phyloP scores from a whole-genome alignment of 1,284 basidiomycete genomes.

The Thelephora terrestris region DNA sequence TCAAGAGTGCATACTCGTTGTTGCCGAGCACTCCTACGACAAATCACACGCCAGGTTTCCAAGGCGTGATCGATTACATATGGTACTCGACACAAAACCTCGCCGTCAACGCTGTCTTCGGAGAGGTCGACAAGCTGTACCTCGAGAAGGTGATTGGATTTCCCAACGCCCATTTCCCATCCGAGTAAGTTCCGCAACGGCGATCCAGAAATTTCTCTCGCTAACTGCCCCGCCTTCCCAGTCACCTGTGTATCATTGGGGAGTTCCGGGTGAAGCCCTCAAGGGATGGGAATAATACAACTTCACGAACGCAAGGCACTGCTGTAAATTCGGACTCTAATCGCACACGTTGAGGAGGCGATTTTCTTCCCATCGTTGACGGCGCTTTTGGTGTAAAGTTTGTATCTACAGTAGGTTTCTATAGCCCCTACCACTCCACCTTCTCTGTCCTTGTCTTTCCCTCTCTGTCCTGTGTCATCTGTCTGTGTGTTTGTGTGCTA shows the following conservation, averaged over 20 bases:
- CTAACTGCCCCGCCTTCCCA: slow-evolving; percentile 21
- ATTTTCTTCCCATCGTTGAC: too few species aligned
- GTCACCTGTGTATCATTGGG: slow-evolving; percentile 55
- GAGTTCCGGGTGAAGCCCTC: slow-evolving; percentile 72
- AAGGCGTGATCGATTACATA: slow-evolving; percentile 86
- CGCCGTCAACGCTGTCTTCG: slow-evolving; percentile 79
- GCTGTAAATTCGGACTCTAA: slow-evolving; percentile 3
- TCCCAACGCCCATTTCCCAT: slow-evolving; percentile 94
- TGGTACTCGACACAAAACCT: slow-evolving; percentile 82
- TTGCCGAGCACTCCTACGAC: slow-evolving; percentile 71
- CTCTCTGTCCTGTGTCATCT: too few species aligned
- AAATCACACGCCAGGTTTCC: slow-evolving; percentile 84
- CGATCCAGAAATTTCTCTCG: slow-evolving; percentile 13
- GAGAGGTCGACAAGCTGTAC: slow-evolving; percentile 83
- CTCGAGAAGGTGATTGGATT: slow-evolving; percentile 91
- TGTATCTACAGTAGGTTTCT: too few species aligned
- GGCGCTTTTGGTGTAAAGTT: too few species aligned
- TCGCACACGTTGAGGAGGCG: neutral
- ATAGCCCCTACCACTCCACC: too few species aligned
- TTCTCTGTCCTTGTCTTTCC: too few species aligned
- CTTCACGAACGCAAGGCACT: slow-evolving; percentile 4
- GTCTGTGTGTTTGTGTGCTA: too few species aligned
- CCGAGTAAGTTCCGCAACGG: slow-evolving; percentile 54
- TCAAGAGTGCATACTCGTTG: slow-evolving; percentile 78
- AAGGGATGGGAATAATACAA: slow-evolving; percentile 29